phyloP scores from a whole-genome alignment of 2,329 filamentous ascomycete species.

The Macroventuria anomochaeta region DNA sequence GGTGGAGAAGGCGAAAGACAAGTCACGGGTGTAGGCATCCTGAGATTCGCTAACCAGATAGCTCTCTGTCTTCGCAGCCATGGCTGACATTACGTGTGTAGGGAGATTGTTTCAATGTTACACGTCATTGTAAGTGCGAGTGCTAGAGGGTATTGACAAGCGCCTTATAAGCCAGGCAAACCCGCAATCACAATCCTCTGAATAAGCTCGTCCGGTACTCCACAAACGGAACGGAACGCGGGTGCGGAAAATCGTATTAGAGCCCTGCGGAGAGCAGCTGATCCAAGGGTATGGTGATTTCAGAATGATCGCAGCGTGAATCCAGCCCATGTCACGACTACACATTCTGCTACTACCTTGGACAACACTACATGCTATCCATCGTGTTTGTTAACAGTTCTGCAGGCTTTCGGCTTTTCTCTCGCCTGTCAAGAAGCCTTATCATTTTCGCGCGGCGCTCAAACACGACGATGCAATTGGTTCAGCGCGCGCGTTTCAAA shows the following conservation, averaged over 20 bases:
- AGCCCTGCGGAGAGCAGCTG: not conserved
- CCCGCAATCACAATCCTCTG: not conserved
- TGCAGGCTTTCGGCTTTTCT: not conserved
- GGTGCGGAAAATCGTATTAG: not conserved
- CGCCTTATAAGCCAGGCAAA: not conserved
- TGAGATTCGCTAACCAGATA: not conserved
- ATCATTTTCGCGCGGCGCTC: not conserved
- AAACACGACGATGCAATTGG: conserved; percentile 7
- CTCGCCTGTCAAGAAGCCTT: not conserved
- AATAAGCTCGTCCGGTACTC: not conserved
- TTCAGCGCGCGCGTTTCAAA: conserved; percentile 10
- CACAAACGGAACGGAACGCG: not conserved
- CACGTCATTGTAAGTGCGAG: not conserved
- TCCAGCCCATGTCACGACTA: no score
- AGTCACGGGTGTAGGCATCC: not conserved
- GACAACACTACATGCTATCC: not conserved
- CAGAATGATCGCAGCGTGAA: no score
- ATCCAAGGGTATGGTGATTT: not conserved
- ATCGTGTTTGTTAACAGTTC: not conserved
- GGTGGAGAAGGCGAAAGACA: conserved; percentile 3
- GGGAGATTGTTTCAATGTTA: not conserved
- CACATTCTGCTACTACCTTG: not conserved
- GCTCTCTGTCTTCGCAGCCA: not conserved
- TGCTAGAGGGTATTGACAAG: not conserved
- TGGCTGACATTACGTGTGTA: not conserved